These are phyloP conservation scores for Torulaspora quercuum DNA, from an alignment of 805 yeast species.

Conservation along the genomic window DNA sequence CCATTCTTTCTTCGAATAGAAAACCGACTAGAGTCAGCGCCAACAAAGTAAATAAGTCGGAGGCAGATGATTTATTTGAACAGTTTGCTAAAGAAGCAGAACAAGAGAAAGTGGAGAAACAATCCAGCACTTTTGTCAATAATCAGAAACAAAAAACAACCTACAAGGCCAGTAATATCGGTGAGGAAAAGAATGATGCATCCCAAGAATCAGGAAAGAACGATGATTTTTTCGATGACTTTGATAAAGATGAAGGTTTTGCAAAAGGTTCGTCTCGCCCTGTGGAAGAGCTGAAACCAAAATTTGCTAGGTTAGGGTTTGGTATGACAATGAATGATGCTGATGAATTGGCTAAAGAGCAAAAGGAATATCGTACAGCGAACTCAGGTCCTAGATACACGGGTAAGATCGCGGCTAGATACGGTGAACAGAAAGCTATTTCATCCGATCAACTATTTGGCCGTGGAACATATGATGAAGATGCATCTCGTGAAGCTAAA, in stretches of 20 bases:
- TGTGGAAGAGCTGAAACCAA: conserved; percentile 47
- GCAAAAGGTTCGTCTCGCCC: conserved; percentile 13
- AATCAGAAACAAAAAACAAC: conserved; percentile 18
- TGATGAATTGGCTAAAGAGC: conserved; percentile 42
- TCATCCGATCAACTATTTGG: conserved; percentile 95
- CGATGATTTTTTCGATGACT: conserved; percentile 19
- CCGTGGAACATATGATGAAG: conserved; percentile 75
- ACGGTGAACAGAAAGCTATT: conserved; percentile 86
- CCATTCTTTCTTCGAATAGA: conserved; percentile 53
- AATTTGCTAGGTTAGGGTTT: conserved; percentile 80
- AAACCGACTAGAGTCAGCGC: conserved; percentile 54
- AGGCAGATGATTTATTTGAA: conserved; percentile 51
- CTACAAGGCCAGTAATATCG: conserved; percentile 13
- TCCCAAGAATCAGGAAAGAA: conserved; percentile 9
- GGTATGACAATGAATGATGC: conserved; percentile 78
- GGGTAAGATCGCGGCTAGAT: conserved; percentile 72
- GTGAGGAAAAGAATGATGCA: conserved; percentile 8
- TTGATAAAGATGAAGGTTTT: conserved; percentile 17
- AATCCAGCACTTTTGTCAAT: conserved; percentile 24
- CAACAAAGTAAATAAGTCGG: conserved; percentile 52
- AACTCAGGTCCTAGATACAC: conserved; percentile 61
- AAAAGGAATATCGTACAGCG: conserved; percentile 38
- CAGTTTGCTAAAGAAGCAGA: conserved; percentile 75
- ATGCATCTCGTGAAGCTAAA: conserved; percentile 74
- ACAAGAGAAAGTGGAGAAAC: conserved; percentile 66